Evolutionary conservation across 116 monocot genomes (phyloP), one percentile per base, ranked within the genome.

Genomic region (Dioscorea cayenensis): DNA sequence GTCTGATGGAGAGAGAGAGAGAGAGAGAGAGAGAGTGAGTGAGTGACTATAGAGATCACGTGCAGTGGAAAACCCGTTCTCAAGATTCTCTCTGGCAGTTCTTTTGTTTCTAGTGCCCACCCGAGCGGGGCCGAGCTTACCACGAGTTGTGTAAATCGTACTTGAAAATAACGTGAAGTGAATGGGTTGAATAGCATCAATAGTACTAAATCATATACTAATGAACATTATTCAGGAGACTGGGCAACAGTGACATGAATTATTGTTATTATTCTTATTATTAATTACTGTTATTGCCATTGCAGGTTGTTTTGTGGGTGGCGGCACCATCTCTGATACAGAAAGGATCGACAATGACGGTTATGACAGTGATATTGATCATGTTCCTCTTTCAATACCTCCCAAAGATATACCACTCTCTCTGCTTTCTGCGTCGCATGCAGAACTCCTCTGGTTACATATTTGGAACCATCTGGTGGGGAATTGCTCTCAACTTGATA

Each of bases 391-490:
- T 90, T 36, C 85, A 90, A 49, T 94, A 90, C 76, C 85, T 94
- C 12, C 87, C 94, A 3, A 87, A 90, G 67, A 82, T 90, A 63
- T 90, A 94, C 62, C 90, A 94, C 69, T 78, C 81, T 4, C 64
- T 85, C 9, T 64, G 78, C 72, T 75, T 78, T 69, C 67, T 90
- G 37, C 90, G 87, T 3, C 82, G 79, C 13, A 79, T 85, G 85
- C 90, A 87, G 68, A 87, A 86, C 78, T 79, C 72, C 35, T 86
- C 84, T 13, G 92, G 82, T 25, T 80, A 86, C 76, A 70, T 94
- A 20, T 90, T 83, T 37, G 90, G 94, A 51, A 90, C 87, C 12
- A 80, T 87, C 21, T 89, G 94, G 85, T 87, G 94, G 90, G 94
- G 87, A 4, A 78, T 94, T 20, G 83, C 80, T 28, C 90, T 94